Conservation (phyloP, 192 early-diverging fungal genomes). For the Backusella parvicylindrica region DNA sequence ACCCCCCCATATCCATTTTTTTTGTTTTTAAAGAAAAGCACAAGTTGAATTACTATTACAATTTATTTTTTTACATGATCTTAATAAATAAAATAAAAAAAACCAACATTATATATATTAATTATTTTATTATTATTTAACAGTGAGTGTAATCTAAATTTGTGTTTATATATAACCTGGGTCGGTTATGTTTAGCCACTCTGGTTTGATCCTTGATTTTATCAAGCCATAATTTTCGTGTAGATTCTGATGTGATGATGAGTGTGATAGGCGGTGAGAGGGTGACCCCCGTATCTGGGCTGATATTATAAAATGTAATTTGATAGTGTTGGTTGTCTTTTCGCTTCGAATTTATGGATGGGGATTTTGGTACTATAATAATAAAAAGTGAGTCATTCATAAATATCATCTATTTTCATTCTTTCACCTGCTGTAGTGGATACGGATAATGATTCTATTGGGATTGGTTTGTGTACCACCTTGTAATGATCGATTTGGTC, state of each 20-base stretch:
- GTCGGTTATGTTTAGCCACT: not conserved
- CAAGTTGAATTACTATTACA: not conserved
- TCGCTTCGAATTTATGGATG: not conserved
- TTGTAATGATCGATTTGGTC: constrained; percentile 59
- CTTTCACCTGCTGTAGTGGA: constrained; percentile 1
- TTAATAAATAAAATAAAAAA: not conserved
- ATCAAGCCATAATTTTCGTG: constrained; percentile 9
- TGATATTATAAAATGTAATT: not conserved
- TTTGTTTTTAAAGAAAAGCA: not conserved
- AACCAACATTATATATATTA: not conserved
- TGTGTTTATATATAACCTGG: not conserved
- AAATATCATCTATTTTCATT: not conserved
- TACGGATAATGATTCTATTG: not conserved
- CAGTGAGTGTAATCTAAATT: not conserved
- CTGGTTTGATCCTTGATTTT: constrained; percentile 4
- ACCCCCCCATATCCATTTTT: not conserved
- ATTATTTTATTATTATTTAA: not conserved
- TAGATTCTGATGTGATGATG: not conserved
- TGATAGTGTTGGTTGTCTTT: not conserved
- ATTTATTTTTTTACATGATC: not conserved
- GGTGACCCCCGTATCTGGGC: not conserved
- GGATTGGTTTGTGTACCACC: constrained; percentile 40
- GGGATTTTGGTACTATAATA: not conserved
- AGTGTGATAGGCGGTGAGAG: not conserved
- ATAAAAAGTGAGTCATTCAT: not conserved